Evolutionary conservation across 1,284 basidiomycete genomes (phyloP), one percentile per base, ranked within the genome.

Genomic region (Austroboletus novae-zelandiae): DNA sequence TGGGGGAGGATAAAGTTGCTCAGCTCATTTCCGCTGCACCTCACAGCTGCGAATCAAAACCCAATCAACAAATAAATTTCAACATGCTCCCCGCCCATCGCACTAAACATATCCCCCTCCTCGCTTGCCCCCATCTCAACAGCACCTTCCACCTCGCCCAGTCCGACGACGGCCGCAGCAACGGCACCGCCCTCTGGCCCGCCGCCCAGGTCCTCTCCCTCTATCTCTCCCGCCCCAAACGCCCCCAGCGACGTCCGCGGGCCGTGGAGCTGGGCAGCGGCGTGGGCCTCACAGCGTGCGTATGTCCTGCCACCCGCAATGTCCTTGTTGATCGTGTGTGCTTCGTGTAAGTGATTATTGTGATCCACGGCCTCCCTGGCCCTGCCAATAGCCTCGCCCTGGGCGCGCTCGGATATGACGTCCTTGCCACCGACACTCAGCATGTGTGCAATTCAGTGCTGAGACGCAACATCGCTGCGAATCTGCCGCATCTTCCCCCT

Each of bases 161-260:
- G 69, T 72, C 66, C 51, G 73, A 82, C 67, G 75, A 85, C 60
- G 81, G 83, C 23, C 62, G 67, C 9, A 81, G 85, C 37, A 93
- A 90, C 55, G 93, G 92, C 17, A 91, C 90, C n/a, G 84, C 89
- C 2, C 80, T 95, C 49, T 95, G 93, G 93, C 82, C 93, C 49
- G 84, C 84, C 37, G 87, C 81, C 0, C 91, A 94, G 67, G 79
- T 86, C 58, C 77, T 93, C 34, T 77, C 86, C 9, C 65, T 76
- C 43, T 90, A 83, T 62, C 74, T 91, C 17, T 64, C 70, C 34
- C 56, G 66, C 45, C 54, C 55, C 50, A 57, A 54, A 49, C 58
- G 62, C 39, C 55, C 53, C 0, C 15, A n/a, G 10, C 47, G 27
- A 45, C 67, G 53, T 45, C 76, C 73, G 32, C 72, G 71, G 48